Evolutionary conservation across 169 alveolate species (phyloP), one percentile per base, ranked within the genome.

Genomic region (Plasmodium yoelii): DNA sequence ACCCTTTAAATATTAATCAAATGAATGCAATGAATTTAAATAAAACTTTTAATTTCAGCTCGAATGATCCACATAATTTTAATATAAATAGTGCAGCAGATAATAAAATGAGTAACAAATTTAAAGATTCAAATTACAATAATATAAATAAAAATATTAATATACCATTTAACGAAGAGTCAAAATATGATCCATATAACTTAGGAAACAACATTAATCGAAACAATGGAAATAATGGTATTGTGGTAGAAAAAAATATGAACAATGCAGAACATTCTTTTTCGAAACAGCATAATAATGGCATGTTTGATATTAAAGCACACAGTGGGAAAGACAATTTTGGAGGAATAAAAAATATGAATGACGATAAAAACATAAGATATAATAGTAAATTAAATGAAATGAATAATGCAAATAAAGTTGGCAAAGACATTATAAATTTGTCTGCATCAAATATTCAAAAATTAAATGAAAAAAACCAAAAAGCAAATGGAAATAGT

Each of bases 1-100:
- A 77, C 42, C 9, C 88, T 19, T 13, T 47, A 56, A 77, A 22
- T 63, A 39, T 64, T 26, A 77, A 51, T 69, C n/a, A 26, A 1
- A 63, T 77, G 53, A 56, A 46, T 46, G 12, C 74, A 34, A 77
- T 63, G 65, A 64, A 64, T 77, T 49, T 63, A 42, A 77, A 77
- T 39, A 34, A 77, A 24, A 69, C 51, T 24, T 77, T 49, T 44
- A 63, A 15, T 56, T 77, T 49, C 22, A 77, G 26, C 42, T 42
- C 18, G 34, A 77, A 77, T 51, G 88, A 77, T n/a, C 24, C 28
- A 12, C 55, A 55, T 46, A 15, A 18, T 56, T 63, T 77, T 28
- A 55, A 49, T 56, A 57, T 64, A 28, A 47, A 73, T 8, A 24
- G 19, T 49, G 26, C 34, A 71, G 19, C n/a, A 24, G 77, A 77